Evolutionary conservation across 2,329 filamentous ascomycete genomes (phyloP), one percentile per base, ranked within the genome.

Genomic region (Diplodia scrobiculata): DNA sequence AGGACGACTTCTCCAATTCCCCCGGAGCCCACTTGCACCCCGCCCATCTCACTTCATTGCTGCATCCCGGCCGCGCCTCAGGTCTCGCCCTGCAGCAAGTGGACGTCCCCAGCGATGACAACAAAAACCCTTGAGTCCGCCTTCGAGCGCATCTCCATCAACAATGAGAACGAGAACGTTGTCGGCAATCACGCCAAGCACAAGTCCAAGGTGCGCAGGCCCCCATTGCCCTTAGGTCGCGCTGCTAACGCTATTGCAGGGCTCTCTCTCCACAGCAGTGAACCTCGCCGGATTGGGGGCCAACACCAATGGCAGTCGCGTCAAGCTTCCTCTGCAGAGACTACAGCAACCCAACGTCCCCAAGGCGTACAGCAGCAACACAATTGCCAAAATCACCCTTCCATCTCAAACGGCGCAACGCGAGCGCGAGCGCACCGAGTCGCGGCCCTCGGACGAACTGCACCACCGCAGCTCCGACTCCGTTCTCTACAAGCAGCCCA

Each of bases 101-200:
- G n/a, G n/a, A 32, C 29, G 7, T 32, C 29, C 29, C 45, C 45
- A 21, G 58, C 65, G 51, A 85, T 94, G 90, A 87, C 93, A 70
- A 86, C 90, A 67, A 87, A 91, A 72, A 87, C 87, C 62, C 84
- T 98, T 54, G 94, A 97, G 81, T 84, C 90, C 79, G 91, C 91
- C 73, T 91, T 98, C 75, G 92, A 97, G 87, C 89, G 89, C 78
- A 86, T 97, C 80, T 89, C 91, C 21, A 91, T 97, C 69, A 89
- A 91, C 72, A 93, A 97, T 75, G 93, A 97, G 79, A 96, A 94
- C 75, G 89, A 80, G 66, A 79, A 81, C 66, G 75, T 91, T 67
- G 79, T 82, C 36, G 80, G 80, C 65, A 83, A 86, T 66, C 34
- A 27, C 69, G 69, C 76, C 29, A 88, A 90, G 76, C 83, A 86